phyloP scores from a whole-genome alignment of 495 filamentous ascomycete species.

The Penicillium diatomitis region DNA sequence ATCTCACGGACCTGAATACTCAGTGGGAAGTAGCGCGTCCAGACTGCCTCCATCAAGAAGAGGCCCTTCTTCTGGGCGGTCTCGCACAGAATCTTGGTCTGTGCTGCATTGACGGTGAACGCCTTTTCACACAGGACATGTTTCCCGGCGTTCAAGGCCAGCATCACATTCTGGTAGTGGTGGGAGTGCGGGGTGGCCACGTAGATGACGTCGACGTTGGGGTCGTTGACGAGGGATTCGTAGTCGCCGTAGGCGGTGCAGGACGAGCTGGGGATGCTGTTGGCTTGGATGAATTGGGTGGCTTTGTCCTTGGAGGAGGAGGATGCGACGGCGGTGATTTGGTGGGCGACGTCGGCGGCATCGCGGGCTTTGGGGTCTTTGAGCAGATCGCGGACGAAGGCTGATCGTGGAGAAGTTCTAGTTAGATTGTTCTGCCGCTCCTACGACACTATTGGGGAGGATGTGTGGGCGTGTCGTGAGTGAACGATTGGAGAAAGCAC shows the following conservation, averaged over 20 bases:
- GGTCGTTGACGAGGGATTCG: slow-evolving; percentile 64
- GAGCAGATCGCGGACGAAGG: slow-evolving; percentile 77
- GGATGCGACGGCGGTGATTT: slow-evolving; percentile 72
- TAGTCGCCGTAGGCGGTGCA: slow-evolving; percentile 77
- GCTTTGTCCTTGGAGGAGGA: slow-evolving; percentile 63
- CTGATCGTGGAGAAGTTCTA: slow-evolving; percentile 25
- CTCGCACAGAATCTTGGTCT: slow-evolving; percentile 65
- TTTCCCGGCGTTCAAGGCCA: slow-evolving; percentile 75
- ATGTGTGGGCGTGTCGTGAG: not conserved
- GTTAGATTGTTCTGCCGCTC: not conserved
- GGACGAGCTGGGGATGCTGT: slow-evolving; percentile 46
- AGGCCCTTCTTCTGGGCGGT: slow-evolving; percentile 70
- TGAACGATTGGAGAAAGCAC: slow-evolving; percentile 5
- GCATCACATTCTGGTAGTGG: slow-evolving; percentile 85
- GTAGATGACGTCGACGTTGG: slow-evolving; percentile 79
- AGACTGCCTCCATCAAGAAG: slow-evolving; percentile 95
- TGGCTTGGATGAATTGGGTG: slow-evolving; percentile 58
- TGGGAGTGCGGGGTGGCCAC: slow-evolving; percentile 92
- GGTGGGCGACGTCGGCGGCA: slow-evolving; percentile 67
- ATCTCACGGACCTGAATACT: slow-evolving; percentile 65
- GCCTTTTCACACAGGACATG: slow-evolving; percentile 90
- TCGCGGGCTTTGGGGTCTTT: slow-evolving; percentile 62
- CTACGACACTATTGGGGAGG: no score
- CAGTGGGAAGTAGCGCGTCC: slow-evolving; percentile 87
- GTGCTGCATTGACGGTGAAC: slow-evolving; percentile 80